Percentiles rank a stretch among this genome's conserved stretches.
Conservation (phyloP, 2,329 filamentous ascomycete species). For the Phialophora chinensis region DNA sequence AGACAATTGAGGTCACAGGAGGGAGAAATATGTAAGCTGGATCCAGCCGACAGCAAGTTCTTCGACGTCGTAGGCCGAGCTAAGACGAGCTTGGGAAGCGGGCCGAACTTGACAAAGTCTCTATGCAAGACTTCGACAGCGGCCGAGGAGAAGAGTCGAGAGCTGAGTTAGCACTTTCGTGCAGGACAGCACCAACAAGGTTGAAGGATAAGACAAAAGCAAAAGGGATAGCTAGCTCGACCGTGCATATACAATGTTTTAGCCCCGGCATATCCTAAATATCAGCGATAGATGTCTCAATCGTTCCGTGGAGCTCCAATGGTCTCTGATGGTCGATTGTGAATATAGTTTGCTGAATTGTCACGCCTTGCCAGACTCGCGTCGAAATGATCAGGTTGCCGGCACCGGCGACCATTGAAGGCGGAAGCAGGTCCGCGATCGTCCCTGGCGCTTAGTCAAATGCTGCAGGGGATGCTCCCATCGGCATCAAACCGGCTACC, state of each 20-base stretch:
- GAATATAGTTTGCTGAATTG: no score
- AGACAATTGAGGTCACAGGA: slow-evolving; percentile 86
- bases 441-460: background rate
- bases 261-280: background rate
- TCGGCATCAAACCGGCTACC: background rate
- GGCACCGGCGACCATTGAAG: background rate
- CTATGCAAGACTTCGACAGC: background rate
- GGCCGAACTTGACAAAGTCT: background rate
- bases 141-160: background rate
- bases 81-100: background rate
- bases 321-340: no score
- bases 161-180: background rate
- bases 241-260: background rate
- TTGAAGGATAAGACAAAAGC: background rate
- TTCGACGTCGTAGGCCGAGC: background rate
- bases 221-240: background rate
- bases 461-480: background rate
- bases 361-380: no score
- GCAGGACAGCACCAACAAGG: background rate
- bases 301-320: background rate
- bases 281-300: background rate
- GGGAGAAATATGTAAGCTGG: slow-evolving; percentile 65
- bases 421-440: background rate
- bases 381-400: background rate
- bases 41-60: background rate